phyloP scores from a whole-genome alignment of 768 basidiomycete genomes.

The Guyanaporus albipodus region DNA sequence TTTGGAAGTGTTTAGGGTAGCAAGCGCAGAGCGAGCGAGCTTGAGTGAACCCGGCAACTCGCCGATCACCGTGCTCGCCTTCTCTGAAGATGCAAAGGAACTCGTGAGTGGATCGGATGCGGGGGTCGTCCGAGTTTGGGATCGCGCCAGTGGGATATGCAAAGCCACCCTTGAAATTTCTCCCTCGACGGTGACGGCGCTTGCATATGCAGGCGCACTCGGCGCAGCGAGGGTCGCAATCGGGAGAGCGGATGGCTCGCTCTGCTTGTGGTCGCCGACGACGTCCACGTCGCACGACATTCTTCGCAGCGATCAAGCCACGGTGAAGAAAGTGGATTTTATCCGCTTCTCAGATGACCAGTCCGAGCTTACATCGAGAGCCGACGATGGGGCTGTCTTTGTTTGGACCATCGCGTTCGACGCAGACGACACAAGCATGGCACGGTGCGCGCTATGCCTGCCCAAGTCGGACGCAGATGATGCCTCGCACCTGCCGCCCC shows the following conservation, averaged over 20 bases:
- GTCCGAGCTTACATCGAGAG: conserved; percentile 7
- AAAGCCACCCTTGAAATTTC: conserved; percentile 1
- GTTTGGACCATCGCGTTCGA: conserved; percentile 7
- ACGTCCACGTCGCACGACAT: conserved; percentile 12
- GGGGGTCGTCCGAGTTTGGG: conserved; percentile 20
- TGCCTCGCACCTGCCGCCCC: neutral
- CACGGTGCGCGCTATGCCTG: neutral
- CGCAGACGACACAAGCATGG: neutral
- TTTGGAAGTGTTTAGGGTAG: conserved; percentile 3
- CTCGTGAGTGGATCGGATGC: conserved; percentile 20
- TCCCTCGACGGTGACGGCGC: conserved; percentile 15
- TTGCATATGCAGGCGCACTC: conserved; percentile 4
- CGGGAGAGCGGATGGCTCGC: conserved; percentile 19
- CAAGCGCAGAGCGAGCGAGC: neutral
- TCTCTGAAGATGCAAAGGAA: conserved; percentile 12
- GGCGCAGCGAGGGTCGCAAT: conserved; percentile 5
- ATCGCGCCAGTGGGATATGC: conserved; percentile 11
- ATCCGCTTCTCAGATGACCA: conserved; percentile 10
- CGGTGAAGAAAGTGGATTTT: conserved; percentile 1
- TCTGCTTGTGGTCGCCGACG: conserved; percentile 15
- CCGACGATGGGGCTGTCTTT: conserved; percentile 8
- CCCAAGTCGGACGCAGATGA: neutral
- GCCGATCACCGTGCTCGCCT: conserved; percentile 4
- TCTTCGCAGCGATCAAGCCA: conserved; percentile 1
- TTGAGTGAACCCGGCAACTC: neutral